Percentiles rank a stretch among this genome's conserved stretches.
Conservation (phyloP, 202 grass and related monocot genomes). For the Elaeis oleifera region DNA sequence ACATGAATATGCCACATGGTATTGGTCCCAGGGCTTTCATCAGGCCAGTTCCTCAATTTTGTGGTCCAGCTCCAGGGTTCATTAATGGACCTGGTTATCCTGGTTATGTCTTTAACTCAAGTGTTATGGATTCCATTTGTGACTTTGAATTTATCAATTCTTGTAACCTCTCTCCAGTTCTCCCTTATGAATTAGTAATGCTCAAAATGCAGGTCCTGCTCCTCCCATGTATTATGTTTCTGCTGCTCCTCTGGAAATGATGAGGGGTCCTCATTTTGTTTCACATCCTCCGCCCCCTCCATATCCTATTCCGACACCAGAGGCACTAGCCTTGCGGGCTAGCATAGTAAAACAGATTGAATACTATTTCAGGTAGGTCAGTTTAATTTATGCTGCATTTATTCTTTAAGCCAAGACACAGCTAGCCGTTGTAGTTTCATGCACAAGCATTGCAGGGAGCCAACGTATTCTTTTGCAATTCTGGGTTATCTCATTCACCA, state of each 20-base stretch:
- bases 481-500: no score
- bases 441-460: no score
- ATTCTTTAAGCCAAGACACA: no score
- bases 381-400: conserved; percentile 7
- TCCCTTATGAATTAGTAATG: background rate
- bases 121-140: background rate
- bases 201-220: conserved; percentile 33
- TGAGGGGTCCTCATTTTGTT: conserved; percentile 49
- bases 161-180: background rate
- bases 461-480: no score
- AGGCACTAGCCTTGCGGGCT: conserved; percentile 55
- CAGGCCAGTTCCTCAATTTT: conserved; percentile 41
- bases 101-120: conserved; percentile 15
- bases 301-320: conserved; percentile 39
- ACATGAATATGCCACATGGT: conserved; percentile 38
- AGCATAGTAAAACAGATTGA: conserved; percentile 74
- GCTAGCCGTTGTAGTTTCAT: no score
- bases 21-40: conserved; percentile 48
- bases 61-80: conserved; percentile 30
- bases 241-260: conserved; percentile 50
- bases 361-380: conserved; percentile 83
- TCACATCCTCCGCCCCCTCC: conserved; percentile 37
- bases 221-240: conserved; percentile 76
- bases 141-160: background rate
- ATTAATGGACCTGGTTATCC: conserved; percentile 35